Evolutionary conservation across 2,329 filamentous ascomycete genomes (phyloP).

Genomic region (Acrodontium crateriforme): DNA sequence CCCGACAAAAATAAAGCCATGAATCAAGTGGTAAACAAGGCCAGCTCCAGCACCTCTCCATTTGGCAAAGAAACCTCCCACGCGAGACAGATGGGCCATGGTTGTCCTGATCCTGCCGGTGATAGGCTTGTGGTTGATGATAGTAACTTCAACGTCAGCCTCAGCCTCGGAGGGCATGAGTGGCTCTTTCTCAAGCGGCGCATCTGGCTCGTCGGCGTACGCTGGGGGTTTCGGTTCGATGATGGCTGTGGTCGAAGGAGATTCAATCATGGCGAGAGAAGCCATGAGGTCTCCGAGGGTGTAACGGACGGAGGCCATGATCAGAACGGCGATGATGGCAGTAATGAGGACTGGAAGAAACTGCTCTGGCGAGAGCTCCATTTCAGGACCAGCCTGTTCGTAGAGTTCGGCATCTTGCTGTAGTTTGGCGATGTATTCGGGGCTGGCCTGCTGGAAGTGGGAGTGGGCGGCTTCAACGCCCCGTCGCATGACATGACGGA

Average conservation of each 20-base stretch:
- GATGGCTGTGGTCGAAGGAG: slow-evolving; percentile 38
- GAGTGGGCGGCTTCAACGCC: slow-evolving; percentile 17
- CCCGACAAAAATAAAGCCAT: slow-evolving; percentile 12
- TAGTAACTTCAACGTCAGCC: slow-evolving; percentile 26
- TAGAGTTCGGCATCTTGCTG: slow-evolving; percentile 17
- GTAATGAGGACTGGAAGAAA: slow-evolving; percentile 21
- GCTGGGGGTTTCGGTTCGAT: slow-evolving; percentile 28
- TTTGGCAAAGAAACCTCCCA: slow-evolving; percentile 22
- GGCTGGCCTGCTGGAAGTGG: slow-evolving; percentile 10
- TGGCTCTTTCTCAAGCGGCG: slow-evolving; percentile 26
- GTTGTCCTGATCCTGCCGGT: slow-evolving; percentile 47
- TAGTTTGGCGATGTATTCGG: slow-evolving; percentile 11
- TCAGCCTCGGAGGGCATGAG: slow-evolving; percentile 22
- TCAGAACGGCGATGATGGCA: slow-evolving; percentile 27
- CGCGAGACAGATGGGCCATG: slow-evolving; percentile 42
- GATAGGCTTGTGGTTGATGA: slow-evolving; percentile 42
- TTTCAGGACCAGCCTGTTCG: slow-evolving; percentile 12
- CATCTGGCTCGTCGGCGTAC: slow-evolving; percentile 37
- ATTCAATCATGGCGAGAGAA: slow-evolving; percentile 51
- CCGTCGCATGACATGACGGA: slow-evolving; percentile 21
- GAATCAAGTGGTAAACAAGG: slow-evolving; percentile 22
- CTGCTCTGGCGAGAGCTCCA: slow-evolving; percentile 15
- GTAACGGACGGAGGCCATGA: slow-evolving; percentile 36
- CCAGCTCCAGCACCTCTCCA: slow-evolving; percentile 23
- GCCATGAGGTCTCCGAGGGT: slow-evolving; percentile 46